These are phyloP conservation scores for Leptographium flavum DNA, from an alignment of 2,329 filamentous ascomycete species.

Conservation along the genomic window DNA sequence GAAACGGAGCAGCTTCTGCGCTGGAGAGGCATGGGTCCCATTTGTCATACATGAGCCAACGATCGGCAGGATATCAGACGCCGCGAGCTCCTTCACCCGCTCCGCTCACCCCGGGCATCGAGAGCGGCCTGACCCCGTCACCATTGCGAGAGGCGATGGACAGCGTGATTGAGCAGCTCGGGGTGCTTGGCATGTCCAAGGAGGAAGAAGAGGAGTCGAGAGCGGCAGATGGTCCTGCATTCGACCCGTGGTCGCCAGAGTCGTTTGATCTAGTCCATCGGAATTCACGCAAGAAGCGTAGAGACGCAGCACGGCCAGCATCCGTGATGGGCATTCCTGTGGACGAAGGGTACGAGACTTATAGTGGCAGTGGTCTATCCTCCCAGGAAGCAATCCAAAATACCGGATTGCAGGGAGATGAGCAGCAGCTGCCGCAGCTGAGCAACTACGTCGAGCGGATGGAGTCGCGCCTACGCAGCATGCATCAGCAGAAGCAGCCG, in stretches of 20 bases:
- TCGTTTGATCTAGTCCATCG: conserved; percentile 51
- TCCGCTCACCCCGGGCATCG: conserved; percentile 52
- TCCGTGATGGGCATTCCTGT: conserved; percentile 57
- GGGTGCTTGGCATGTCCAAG: conserved; percentile 62
- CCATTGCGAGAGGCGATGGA: conserved; percentile 93
- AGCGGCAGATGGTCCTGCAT: conserved; percentile 39
- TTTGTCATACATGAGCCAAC: conserved; percentile 19
- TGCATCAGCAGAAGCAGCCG: conserved; percentile 43
- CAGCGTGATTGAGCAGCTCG: conserved; percentile 88
- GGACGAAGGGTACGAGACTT: conserved; percentile 48
- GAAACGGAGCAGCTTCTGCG: conserved; percentile 1
- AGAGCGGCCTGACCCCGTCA: conserved; percentile 66
- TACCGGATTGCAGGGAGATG: conserved; percentile 27
- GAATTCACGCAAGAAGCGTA: conserved; percentile 20
- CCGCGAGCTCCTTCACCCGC: conserved; percentile 47
- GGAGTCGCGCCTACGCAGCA: conserved; percentile 64
- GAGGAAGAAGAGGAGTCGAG: conserved; percentile 23
- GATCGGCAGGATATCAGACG: conserved; percentile 31
- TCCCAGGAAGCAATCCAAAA: conserved; percentile 30
- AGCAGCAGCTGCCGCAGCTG: conserved; percentile 51
- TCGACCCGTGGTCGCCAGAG: conserved; percentile 82
- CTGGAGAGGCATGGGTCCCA: conserved; percentile 23
- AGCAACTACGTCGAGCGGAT: conserved; percentile 84
- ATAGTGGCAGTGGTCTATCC: conserved; percentile 33
- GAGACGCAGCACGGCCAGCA: conserved; percentile 35